Base-by-base conservation (phyloP, 768 basidiomycete species). In the Trametes elegans region DNA sequence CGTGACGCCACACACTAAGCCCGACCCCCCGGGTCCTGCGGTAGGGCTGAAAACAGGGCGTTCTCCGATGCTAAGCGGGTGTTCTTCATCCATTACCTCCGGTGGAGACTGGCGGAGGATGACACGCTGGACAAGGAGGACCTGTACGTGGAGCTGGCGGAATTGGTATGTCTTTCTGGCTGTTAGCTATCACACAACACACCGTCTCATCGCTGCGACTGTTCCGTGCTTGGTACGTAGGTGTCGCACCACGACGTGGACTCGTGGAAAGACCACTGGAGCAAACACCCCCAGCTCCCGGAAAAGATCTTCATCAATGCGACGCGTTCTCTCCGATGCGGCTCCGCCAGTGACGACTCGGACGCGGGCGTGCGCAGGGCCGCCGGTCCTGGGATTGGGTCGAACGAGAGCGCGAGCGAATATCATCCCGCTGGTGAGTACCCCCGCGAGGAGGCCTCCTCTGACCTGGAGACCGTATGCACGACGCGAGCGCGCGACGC, bases 21-120 rank as follows among this genome's bases (percentile, higher is more conserved):
- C 18, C n/a, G 52, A 38, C 3, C n/a, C n/a, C n/a, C n/a, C n/a
- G n/a, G n/a, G n/a, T n/a, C n/a, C n/a, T n/a, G n/a, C n/a, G 28
- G 7, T 13, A 13, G 29, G 8, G 11, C 11, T 8, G 29, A 21
- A 11, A 7, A 8, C 9, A 31, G 29, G 7, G 24, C 21, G 21
- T 48, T 48, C 38, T 41, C 45, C 7, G 53, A 55, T 16, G 53
- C 38, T 14, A 39, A 55, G 13, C 40, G 48, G n/a, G 8, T 42
- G 0, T 55, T 48, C 29, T 55, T 48, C 39, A 55, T 55, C n/a
- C 53, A 55, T 10, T 55, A 41, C 21, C 31, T 55, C 3, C 36
- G 31, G 7, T 55, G 53, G 53, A 38, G 53, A 7, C 16, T 48
- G n/a, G 19, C 10, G 2, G 24, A 55, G 24, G 29, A 40, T 16